Conservation (phyloP, 2,329 filamentous ascomycete genomes). For the Fusarium sacchari region DNA sequence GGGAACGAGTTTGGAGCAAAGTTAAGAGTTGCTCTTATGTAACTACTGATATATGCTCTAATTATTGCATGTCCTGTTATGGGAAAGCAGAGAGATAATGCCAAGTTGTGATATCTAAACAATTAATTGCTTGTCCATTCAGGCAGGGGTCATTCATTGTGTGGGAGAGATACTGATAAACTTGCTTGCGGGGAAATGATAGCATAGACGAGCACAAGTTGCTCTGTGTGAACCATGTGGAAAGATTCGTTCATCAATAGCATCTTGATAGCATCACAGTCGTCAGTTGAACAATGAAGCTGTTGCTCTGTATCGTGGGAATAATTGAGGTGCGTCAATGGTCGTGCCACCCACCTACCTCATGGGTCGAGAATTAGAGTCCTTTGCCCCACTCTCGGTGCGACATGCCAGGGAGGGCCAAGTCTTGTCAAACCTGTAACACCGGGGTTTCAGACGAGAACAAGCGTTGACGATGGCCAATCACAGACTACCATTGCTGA, state of each 20-base stretch:
- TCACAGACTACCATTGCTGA: slow-evolving; percentile 6
- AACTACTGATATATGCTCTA: neutral
- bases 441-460: slow-evolving; percentile 37
- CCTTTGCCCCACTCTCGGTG: slow-evolving; percentile 17
- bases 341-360: slow-evolving; percentile 18
- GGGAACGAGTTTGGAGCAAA: neutral
- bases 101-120: neutral
- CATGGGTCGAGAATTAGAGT: slow-evolving; percentile 15
- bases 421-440: slow-evolving; percentile 42
- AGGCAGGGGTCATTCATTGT: neutral
- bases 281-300: neutral
- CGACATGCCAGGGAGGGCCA: slow-evolving; percentile 31
- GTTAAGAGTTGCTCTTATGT: neutral
- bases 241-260: neutral
- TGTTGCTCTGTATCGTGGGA: neutral
- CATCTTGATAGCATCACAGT: neutral
- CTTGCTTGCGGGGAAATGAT: neutral
- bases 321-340: slow-evolving; percentile 2
- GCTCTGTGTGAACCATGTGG: no score
- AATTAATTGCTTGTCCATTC: neutral
- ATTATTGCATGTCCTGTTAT: neutral
- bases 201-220: no score
- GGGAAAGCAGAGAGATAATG: neutral
- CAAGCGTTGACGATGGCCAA: slow-evolving; percentile 20
- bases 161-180: neutral